phyloP scores from a whole-genome alignment of 2,329 filamentous ascomycete genomes.

The Basipetospora chlamydospora region DNA sequence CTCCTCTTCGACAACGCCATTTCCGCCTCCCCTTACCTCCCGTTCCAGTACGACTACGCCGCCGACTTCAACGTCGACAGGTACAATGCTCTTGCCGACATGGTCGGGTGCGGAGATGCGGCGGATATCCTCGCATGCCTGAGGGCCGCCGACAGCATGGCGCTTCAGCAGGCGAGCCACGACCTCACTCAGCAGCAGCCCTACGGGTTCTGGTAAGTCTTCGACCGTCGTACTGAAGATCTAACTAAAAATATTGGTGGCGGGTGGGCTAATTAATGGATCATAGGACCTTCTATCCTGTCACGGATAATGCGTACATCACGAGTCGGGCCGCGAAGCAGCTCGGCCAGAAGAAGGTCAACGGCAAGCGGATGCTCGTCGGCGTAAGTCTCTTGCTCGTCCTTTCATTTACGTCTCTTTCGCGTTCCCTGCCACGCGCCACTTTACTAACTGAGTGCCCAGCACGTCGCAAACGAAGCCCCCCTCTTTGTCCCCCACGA shows the following conservation, averaged over 20 bases:
- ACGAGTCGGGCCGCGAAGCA: constrained; percentile 15
- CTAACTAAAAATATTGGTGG: too few species aligned
- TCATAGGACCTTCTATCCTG: constrained; percentile 20
- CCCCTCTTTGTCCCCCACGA: constrained; percentile 20
- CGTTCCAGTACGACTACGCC: constrained; percentile 32
- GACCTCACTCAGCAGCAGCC: constrained; percentile 12
- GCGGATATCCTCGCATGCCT: constrained; percentile 19
- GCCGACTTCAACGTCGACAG: constrained; percentile 14
- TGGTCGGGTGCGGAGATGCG: constrained; percentile 17
- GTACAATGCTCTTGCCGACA: constrained; percentile 19
- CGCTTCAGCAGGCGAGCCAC: constrained; percentile 21
- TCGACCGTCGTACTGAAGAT: too few species aligned
- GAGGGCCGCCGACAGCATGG: constrained; percentile 15
- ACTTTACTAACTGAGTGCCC: not conserved
- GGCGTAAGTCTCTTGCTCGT: constrained; percentile 9
- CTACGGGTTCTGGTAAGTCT: not conserved
- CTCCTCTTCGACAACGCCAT: constrained; percentile 30
- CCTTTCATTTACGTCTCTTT: not conserved
- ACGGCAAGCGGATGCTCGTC: constrained; percentile 18
- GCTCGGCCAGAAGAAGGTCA: constrained; percentile 15
- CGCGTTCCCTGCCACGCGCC: not conserved
- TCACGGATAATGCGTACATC: constrained; percentile 21
- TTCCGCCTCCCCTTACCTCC: constrained; percentile 31
- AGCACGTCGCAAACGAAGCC: constrained; percentile 24
- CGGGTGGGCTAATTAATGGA: too few species aligned